These are phyloP conservation scores for Bruguiera hainesii DNA, from an alignment of 441 rosid genomes.

Conservation along the genomic window DNA sequence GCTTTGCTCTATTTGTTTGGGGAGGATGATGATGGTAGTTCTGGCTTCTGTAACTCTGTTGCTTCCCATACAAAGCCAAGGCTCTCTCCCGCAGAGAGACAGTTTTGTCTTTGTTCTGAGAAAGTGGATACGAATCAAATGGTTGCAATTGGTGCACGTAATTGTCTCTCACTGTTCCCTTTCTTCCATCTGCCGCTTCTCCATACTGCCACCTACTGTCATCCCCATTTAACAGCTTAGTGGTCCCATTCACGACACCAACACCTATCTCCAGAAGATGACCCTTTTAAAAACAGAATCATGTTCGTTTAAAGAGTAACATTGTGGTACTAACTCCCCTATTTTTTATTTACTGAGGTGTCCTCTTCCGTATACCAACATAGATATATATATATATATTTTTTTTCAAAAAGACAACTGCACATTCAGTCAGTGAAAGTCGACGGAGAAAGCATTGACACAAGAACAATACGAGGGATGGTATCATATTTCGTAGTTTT, in stretches of 20 bases:
- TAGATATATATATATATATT: no score
- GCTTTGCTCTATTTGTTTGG: not conserved
- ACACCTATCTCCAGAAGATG: constrained; percentile 30
- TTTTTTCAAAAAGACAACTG: no score
- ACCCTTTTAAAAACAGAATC: constrained; percentile 17
- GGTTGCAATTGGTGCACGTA: constrained; percentile 58
- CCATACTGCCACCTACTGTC: constrained; percentile 33
- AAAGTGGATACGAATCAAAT: constrained; percentile 44
- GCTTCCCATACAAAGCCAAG: constrained; percentile 27
- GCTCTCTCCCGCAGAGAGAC: constrained; percentile 41
- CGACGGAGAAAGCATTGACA: no score
- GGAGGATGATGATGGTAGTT: constrained; percentile 17
- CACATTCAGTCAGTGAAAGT: no score
- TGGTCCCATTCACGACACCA: constrained; percentile 42
- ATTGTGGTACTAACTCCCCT: no score
- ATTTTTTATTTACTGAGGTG: no score
- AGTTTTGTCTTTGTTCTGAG: constrained; percentile 37
- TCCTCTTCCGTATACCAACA: no score
- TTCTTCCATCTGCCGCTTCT: constrained; percentile 49
- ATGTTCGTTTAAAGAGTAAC: no score
- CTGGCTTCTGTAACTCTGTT: constrained; percentile 14
- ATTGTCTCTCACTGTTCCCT: constrained; percentile 36
- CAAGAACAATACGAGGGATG: no score
- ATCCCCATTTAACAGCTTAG: constrained; percentile 31
- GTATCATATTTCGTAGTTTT: no score